Conservation (phyloP, 2,329 filamentous ascomycete genomes). For the Xylariaceae sp. region DNA sequence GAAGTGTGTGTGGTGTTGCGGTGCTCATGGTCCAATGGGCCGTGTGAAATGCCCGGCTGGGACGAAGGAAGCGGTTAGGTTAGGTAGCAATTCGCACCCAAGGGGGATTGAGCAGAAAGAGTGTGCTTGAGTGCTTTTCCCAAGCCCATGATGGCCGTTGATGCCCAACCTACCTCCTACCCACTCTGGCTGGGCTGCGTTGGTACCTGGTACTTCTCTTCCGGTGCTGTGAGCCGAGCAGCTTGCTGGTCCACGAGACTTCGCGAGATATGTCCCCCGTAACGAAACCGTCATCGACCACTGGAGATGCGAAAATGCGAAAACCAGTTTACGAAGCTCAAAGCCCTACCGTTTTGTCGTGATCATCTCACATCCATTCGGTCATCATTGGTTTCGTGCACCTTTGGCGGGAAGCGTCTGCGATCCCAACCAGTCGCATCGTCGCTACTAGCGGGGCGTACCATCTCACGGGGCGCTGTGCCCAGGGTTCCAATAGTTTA, state of each 20-base stretch:
- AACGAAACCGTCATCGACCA: too few species aligned
- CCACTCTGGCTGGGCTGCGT: too few species aligned
- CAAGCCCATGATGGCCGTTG: slow-evolving; percentile 17
- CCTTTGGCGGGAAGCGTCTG: slow-evolving; percentile 4
- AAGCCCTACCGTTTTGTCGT: slow-evolving; percentile 11
- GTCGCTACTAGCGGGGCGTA: slow-evolving; percentile 1
- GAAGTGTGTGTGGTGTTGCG: slow-evolving; percentile 21
- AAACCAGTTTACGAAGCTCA: too few species aligned
- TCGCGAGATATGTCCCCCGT: too few species aligned
- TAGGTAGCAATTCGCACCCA: slow-evolving; percentile 29
- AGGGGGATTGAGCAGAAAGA: too few species aligned
- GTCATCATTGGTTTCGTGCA: slow-evolving; percentile 2
- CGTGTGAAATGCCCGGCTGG: too few species aligned
- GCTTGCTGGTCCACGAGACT: too few species aligned
- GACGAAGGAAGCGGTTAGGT: slow-evolving; percentile 8
- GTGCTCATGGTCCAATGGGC: slow-evolving; percentile 19
- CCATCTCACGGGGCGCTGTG: slow-evolving; percentile 4
- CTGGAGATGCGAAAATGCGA: too few species aligned
- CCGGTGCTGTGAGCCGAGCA: too few species aligned
- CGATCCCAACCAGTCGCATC: slow-evolving; percentile 8
- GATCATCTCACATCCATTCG: neutral
- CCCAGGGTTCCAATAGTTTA: too few species aligned
- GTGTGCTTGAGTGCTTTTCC: too few species aligned
- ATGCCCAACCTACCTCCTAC: slow-evolving; percentile 25
- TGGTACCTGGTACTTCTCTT: too few species aligned